Conservation (phyloP, 331 rosid genomes). For the Quercus tomentella region DNA sequence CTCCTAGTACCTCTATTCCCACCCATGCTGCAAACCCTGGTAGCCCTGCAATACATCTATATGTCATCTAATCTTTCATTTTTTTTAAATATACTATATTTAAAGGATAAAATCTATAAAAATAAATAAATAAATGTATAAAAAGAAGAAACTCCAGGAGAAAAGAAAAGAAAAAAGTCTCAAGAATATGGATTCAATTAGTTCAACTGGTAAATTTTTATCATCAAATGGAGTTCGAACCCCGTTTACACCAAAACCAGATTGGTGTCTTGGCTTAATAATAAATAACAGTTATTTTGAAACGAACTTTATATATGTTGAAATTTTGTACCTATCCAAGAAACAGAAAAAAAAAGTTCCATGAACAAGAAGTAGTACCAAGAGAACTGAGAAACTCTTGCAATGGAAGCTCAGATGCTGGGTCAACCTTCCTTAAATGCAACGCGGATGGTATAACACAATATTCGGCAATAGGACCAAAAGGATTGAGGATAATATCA, state of each 20-base stretch:
- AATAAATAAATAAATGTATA: background rate
- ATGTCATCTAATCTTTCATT: background rate
- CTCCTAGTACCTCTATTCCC: conserved; percentile 41
- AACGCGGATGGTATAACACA: conserved; percentile 17
- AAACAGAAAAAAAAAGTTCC: background rate
- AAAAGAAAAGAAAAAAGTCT: no score
- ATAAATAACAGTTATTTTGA: no score
- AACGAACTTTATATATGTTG: no score
- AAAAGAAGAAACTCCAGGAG: no score
- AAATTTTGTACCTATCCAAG: background rate
- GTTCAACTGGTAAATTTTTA: no score
- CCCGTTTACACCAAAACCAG: fast-evolving
- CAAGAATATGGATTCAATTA: no score
- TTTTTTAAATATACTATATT: no score
- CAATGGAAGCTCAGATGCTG: conserved; percentile 34
- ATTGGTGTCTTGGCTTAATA: no score
- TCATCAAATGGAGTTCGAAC: no score
- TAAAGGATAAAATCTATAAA: background rate
- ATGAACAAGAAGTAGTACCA: conserved; percentile 17
- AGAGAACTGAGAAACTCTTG: conserved; percentile 42
- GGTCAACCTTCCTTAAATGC: conserved; percentile 22
- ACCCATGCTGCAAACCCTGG: conserved; percentile 75
- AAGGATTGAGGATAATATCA: conserved; percentile 22
- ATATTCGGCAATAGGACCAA: conserved; percentile 37
- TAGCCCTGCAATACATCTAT: conserved; percentile 23